Conservation (phyloP, 2,329 filamentous ascomycete species). For the Colletotrichum spinosum region DNA sequence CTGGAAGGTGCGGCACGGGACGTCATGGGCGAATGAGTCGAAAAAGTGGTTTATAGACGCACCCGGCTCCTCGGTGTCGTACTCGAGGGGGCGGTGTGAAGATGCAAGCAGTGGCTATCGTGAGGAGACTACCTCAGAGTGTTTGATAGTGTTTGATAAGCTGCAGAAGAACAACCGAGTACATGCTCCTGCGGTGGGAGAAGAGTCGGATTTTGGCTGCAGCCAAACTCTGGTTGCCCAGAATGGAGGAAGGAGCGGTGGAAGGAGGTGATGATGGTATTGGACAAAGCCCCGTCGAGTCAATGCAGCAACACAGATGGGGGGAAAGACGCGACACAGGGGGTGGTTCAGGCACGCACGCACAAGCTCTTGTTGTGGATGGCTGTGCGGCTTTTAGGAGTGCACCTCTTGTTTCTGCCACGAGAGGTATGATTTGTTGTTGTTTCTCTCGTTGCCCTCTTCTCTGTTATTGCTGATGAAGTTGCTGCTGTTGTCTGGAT, state of each 20-base stretch:
- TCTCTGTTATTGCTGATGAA: too few relatives aligned
- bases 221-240: too few relatives aligned
- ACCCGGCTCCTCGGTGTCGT: slow-evolving; percentile 63
- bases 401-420: slow-evolving; percentile 20
- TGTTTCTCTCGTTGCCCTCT: too few relatives aligned
- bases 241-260: not conserved
- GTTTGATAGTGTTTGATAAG: slow-evolving; percentile 59
- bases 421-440: too few relatives aligned
- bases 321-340: slow-evolving; percentile 31
- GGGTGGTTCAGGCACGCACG: slow-evolving; percentile 23
- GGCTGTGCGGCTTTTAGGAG: slow-evolving; percentile 30
- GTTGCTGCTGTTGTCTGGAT: too few relatives aligned
- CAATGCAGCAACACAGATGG: slow-evolving; percentile 27
- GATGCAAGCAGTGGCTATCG: slow-evolving; percentile 60
- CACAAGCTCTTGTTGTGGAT: slow-evolving; percentile 26
- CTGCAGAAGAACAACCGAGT: slow-evolving; percentile 69
- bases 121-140: slow-evolving; percentile 61
- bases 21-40: slow-evolving; percentile 57
- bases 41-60: slow-evolving; percentile 45
- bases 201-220: too few relatives aligned
- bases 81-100: slow-evolving; percentile 64
- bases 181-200: slow-evolving; percentile 64
- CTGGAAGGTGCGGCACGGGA: slow-evolving; percentile 59
- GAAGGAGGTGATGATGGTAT: slow-evolving; percentile 23
- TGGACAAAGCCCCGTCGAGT: slow-evolving; percentile 15